Conservation (phyloP, 1,284 basidiomycete species). For the Trichosporon faecale region DNA sequence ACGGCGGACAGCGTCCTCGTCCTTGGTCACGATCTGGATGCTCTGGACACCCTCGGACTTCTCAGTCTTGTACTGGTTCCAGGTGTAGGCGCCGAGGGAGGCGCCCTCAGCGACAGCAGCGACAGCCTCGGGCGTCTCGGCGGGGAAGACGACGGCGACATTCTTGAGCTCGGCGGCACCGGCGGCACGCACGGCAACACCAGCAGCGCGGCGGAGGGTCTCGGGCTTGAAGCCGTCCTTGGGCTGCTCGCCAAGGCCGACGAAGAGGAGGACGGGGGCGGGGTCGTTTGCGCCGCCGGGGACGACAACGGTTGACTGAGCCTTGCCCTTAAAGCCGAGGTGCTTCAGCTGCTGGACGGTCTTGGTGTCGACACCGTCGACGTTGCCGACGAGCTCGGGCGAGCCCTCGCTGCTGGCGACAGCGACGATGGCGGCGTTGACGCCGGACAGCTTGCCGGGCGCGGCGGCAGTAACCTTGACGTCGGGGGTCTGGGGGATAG, state of each 20-base stretch:
- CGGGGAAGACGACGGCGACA: constrained; percentile 21
- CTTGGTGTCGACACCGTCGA: not conserved
- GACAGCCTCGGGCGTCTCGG: constrained; percentile 12
- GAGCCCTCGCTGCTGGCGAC: constrained; percentile 6
- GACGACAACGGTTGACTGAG: not conserved
- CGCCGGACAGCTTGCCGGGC: not conserved
- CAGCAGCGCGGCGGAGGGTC: constrained; percentile 17
- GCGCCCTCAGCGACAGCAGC: constrained; percentile 24
- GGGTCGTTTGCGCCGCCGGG: constrained; percentile 15
- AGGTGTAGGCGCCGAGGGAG: constrained; percentile 23
- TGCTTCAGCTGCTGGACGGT: constrained; percentile 16
- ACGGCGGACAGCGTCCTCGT: constrained; percentile 12
- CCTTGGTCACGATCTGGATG: constrained; percentile 16
- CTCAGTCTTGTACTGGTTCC: constrained; percentile 27
- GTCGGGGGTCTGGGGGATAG: constrained; percentile 5
- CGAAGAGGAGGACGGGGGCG: constrained; percentile 19
- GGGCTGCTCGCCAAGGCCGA: constrained; percentile 18
- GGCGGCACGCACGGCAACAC: constrained; percentile 17
- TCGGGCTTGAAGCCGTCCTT: constrained; percentile 17
- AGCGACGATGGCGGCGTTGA: constrained; percentile 17
- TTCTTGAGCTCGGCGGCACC: constrained; percentile 11
- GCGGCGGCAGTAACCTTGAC: constrained; percentile 13
- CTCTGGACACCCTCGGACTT: constrained; percentile 10
- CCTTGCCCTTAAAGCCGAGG: constrained; percentile 21
- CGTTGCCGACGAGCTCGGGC: constrained; percentile 8